Evolutionary conservation across 257 asterid species (phyloP).

Genomic region (Hygrophila difformis): DNA sequence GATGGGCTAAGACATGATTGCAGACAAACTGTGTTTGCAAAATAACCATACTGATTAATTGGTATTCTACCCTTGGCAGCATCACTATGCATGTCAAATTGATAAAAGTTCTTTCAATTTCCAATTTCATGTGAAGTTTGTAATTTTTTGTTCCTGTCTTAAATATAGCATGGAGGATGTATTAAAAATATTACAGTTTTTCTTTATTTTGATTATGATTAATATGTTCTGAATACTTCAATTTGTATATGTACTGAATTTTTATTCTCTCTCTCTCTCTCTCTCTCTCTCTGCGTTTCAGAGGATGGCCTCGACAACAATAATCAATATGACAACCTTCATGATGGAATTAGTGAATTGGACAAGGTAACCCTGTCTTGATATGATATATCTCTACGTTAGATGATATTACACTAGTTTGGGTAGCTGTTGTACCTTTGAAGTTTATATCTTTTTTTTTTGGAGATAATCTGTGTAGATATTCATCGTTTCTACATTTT

Average conservation of each 20-base stretch:
- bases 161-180: neutral
- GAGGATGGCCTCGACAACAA: conserved; percentile 32
- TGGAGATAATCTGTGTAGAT: too few species aligned
- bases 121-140: too few species aligned
- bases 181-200: conserved; percentile 1
- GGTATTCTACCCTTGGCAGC: neutral
- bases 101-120: too few species aligned
- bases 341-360: conserved; percentile 19
- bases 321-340: conserved; percentile 17
- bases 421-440: too few species aligned
- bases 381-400: too few species aligned
- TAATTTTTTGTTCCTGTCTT: too few species aligned
- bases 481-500: too few species aligned
- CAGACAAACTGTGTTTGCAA: too few species aligned
- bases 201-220: conserved; percentile 3
- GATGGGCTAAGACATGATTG: neutral
- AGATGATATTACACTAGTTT: too few species aligned
- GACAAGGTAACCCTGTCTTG: too few species aligned
- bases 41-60: neutral
- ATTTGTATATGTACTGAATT: neutral
- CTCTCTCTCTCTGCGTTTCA: conserved; percentile 16
- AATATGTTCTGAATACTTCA: conserved; percentile 1
- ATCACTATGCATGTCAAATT: too few species aligned
- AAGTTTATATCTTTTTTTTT: too few species aligned
- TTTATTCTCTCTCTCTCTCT: neutral